These are phyloP conservation scores for Picochlorum sp. DNA, from an alignment of 139 green algal species.

Conservation along the genomic window DNA sequence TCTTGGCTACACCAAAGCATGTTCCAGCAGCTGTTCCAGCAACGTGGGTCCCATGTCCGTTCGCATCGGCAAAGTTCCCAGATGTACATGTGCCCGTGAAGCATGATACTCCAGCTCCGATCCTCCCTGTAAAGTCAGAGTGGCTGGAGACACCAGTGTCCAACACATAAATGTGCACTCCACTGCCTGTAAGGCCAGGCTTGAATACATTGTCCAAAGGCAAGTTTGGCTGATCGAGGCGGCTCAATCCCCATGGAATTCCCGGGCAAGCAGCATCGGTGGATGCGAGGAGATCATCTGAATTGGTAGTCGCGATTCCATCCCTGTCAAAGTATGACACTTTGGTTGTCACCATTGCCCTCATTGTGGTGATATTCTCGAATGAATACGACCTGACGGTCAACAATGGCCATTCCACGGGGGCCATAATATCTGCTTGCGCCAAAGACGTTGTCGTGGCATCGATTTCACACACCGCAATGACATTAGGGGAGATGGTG, in stretches of 20 bases:
- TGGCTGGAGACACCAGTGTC: slow-evolving; percentile 47
- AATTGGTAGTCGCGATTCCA: not conserved
- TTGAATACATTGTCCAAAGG: slow-evolving; percentile 7
- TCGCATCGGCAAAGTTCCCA: slow-evolving; percentile 19
- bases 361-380: slow-evolving; percentile 1
- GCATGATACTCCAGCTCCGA: slow-evolving; percentile 1
- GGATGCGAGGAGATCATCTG: not conserved
- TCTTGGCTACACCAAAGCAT: slow-evolving; percentile 53
- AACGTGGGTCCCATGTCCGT: slow-evolving; percentile 62
- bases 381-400: not conserved
- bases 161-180: slow-evolving; percentile 34
- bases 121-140: slow-evolving; percentile 31
- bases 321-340: not conserved
- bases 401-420: slow-evolving; percentile 1
- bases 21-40: slow-evolving; percentile 42
- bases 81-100: not conserved
- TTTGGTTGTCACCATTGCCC: not conserved
- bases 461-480: not conserved
- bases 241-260: not conserved
- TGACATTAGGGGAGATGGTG: not conserved
- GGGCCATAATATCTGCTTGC: not conserved
- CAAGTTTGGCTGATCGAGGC: slow-evolving; percentile 8
- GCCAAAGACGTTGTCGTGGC: not conserved
- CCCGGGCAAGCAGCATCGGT: not conserved
- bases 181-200: not conserved